Percentiles rank a stretch among this genome's conserved stretches.
Conservation (phyloP, 495 filamentous ascomycete genomes). For the Aspergillus hancockii region DNA sequence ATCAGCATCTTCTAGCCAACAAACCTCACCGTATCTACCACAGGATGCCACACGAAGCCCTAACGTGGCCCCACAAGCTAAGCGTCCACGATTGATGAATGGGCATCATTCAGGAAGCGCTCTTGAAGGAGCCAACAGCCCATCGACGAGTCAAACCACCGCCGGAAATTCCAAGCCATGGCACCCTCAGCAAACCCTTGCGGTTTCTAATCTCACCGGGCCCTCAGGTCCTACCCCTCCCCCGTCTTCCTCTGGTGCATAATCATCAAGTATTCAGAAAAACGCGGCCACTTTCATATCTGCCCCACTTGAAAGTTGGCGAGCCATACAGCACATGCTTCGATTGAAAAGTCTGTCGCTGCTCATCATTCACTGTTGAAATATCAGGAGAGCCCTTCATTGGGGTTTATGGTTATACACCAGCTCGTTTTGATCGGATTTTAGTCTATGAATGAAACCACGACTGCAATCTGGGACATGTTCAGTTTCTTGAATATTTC, state of each 20-base stretch:
- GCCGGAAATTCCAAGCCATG: constrained; percentile 15
- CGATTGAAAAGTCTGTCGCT: background rate
- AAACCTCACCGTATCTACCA: constrained; percentile 37
- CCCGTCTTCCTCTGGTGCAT: constrained; percentile 5
- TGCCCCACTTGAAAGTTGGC: too few relatives aligned
- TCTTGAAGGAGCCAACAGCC: constrained; percentile 14
- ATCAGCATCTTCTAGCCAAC: constrained; percentile 32
- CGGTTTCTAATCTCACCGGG: constrained; percentile 5
- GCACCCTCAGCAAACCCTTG: constrained; percentile 5
- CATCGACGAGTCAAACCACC: constrained; percentile 7
- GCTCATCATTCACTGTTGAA: background rate
- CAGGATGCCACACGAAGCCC: constrained; percentile 28
- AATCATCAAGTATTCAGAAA: background rate
- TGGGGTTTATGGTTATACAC: background rate
- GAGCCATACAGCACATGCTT: too few relatives aligned
- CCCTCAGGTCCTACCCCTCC: constrained; percentile 10
- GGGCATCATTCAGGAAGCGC: constrained; percentile 29
- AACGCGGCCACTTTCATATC: background rate
- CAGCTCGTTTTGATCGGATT: background rate
- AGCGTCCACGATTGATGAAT: constrained; percentile 48
- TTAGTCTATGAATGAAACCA: background rate
- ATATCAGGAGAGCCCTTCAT: background rate
- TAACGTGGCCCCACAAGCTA: constrained; percentile 31
- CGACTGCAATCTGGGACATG: background rate
- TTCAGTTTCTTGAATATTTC: background rate